Evolutionary conservation across 352 stramenopile genomes (phyloP).

Genomic region (Lagenidium giganteum): DNA sequence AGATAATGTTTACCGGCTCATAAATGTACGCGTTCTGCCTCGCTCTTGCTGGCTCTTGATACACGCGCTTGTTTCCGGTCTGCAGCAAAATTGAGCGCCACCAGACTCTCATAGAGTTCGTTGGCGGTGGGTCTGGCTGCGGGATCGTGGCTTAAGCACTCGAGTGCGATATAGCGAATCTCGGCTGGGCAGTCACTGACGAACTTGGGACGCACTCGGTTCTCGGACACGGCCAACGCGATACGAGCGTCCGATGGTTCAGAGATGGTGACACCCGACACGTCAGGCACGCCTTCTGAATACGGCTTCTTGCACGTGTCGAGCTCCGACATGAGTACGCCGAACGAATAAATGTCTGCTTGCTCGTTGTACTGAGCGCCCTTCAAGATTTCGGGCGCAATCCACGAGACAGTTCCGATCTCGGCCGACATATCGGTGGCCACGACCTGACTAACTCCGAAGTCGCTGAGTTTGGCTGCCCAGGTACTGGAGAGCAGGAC

Average conservation of each 20-base stretch:
- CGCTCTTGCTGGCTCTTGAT: too few species aligned
- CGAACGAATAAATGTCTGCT: slow-evolving; percentile 58
- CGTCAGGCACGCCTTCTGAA: slow-evolving; percentile 4
- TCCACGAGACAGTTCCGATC: slow-evolving; percentile 52
- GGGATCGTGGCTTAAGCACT: neutral
- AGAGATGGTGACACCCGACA: slow-evolving; percentile 4
- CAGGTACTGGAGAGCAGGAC: slow-evolving; percentile 34
- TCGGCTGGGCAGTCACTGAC: slow-evolving; percentile 1
- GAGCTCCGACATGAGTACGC: slow-evolving; percentile 41
- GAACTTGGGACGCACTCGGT: neutral
- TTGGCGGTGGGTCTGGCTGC: neutral
- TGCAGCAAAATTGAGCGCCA: too few species aligned
- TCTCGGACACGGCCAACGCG: slow-evolving; percentile 1
- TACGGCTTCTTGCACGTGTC: slow-evolving; percentile 46
- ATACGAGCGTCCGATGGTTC: slow-evolving; percentile 4
- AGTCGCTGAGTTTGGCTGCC: slow-evolving; percentile 21
- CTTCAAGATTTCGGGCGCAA: slow-evolving; percentile 47
- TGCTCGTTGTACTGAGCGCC: slow-evolving; percentile 37
- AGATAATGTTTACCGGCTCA: too few species aligned
- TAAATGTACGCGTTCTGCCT: too few species aligned
- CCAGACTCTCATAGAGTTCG: too few species aligned
- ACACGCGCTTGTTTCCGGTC: too few species aligned
- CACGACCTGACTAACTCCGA: slow-evolving; percentile 29
- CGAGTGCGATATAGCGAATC: neutral
- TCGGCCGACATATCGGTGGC: slow-evolving; percentile 33